Evolutionary conservation across 768 basidiomycete genomes (phyloP), one percentile per base, ranked within the genome.

Genomic region (Hemileccinum impolitum): DNA sequence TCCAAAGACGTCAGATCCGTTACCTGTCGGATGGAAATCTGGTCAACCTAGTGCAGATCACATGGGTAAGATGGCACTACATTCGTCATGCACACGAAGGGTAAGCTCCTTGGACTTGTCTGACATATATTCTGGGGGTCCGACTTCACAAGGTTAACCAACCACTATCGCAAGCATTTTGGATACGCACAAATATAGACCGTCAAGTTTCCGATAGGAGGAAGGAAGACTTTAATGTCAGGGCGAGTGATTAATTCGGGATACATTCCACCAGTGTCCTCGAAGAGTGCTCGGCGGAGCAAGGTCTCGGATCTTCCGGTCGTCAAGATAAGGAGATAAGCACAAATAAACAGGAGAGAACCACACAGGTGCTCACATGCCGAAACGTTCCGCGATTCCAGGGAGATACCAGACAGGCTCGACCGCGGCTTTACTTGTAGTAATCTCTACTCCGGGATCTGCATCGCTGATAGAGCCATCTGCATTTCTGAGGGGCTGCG

Each of bases 391-490:
- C 0, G 95, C 95, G 2, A 98, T 84, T 11, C 93, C 92, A 38
- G 94, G 94, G 1, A 96, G 72, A 65, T 87, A 91, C 94, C 94
- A 97, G 13, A 97, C 94, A 0, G 94, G 95, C 63, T 97, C 95
- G 8, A 97, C 86, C 0, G 95, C 94, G 0, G 94, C 94, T 71
- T 97, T 97, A 64, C 82, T 85, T n/a, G 87, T 80, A 39, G 73
- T 80, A 12, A 97, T 80, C 72, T 98, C 95, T 15, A 97, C 81
- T 6, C 95, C 94, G 8, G 85, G 81, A 48, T 80, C 76, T 21
- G 73, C 78, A 7, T 72, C 67, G 47, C 77, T 82, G 50, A 62
- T 62, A 0, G 76, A 75, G 12, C 86, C 86, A 59, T 90, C 86
- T 17, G 76, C 75, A 41, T 87, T 87, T 45, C 61, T 72, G 44